Evolutionary conservation across 805 yeast genomes (phyloP), one percentile per base, ranked within the genome.

Genomic region (Ogataea parapolymorpha): DNA sequence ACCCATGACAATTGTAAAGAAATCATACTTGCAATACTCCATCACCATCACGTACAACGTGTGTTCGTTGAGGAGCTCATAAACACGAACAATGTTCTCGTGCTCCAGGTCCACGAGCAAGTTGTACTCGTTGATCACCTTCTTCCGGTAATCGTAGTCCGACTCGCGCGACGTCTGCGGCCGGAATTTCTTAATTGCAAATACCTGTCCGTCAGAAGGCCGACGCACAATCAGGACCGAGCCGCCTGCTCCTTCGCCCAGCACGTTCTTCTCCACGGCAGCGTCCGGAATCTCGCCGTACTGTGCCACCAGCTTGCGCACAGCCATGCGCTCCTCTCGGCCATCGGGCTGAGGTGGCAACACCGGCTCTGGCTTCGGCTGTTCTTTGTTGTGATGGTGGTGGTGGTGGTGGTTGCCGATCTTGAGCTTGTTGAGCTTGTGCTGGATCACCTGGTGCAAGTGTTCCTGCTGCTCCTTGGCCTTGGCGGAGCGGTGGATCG

Each of bases 201-300:
- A 88, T 4, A 86, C 60, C 26, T 44, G 49, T 17, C 77, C 74
- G 49, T 80, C 81, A 0, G 74, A 60, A 23, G 76, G 71, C 38
- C 84, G 74, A 44, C 78, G 77, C 44, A 89, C 83, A 39, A 87
- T 72, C 30, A 84, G 75, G n/a, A 90, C 98, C 0, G 93, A 82
- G 2, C 98, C 97, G 17, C 95, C 90, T 1, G 97, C 97, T 11
- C 98, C 98, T 43, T 90, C 80, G 16, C 98, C 98, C 36, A 88
- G 68, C 13, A 51, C 25, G 16, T 25, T 41, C 26, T 42, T 46
- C 20, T 48, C 55, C 9, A 38, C 32, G 16, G 82, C 68, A 47
- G 75, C 74, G 10, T 95, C 95, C 2, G 82, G 75, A 17, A 79
- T 71, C 20, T 43, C 50, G 29, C 95, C 93, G 62, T 87, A 88